Base-by-base conservation (phyloP, 768 basidiomycete species). In the Tephrocybe sp. region DNA sequence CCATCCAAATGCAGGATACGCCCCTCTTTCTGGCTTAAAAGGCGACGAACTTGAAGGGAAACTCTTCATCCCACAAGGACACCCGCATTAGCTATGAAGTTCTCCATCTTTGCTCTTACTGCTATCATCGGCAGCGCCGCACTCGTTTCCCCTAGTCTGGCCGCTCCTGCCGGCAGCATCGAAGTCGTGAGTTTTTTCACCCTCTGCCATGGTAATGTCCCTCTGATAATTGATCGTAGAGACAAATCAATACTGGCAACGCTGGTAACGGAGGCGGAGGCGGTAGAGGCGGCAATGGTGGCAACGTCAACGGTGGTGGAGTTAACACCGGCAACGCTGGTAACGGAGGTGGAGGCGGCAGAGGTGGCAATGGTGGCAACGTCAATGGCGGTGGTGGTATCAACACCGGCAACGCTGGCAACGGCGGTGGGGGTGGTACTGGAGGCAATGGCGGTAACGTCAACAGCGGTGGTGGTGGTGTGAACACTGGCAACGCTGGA, bases 1-100 rank as follows among this genome's bases (percentile, higher is more conserved):
- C 15, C 27, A 31, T 13, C 22, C 22, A 39, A 19, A 50, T 39
- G 16, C 22, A 24, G 37, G 6, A 45, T 18, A 11, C 6, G n/a
- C 43, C 18, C 50, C 50, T 46, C 44, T 51, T 51, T 29, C 18
- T 19, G 30, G 38, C 41, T 13, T 51, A 45, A 19, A 51, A 46
- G 45, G n/a, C 7, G 23, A 7, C 41, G 18, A 15, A 21, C 8
- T n/a, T 1, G 13, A 11, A 15, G 8, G 5, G 25, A 7, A 12
- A 6, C 25, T 24, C 3, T 7, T 21, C 5, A 7, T 15, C 33
- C 33, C 4, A n/a, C 33, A 12, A 12, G 9, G 15, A 34, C 33
- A 8, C 5, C 2, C n/a, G 1, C 30, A n/a, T 10, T 1, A 27
- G 8, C 13, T 22, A 50, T 51, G 50, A 51, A 45, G n/a, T 31